A percentile compares a stretch with the other conserved stretches of the same genome.
These are phyloP conservation scores for Prunus fruticosa DNA, from an alignment of 306 rosid species.

Conservation along the genomic window DNA sequence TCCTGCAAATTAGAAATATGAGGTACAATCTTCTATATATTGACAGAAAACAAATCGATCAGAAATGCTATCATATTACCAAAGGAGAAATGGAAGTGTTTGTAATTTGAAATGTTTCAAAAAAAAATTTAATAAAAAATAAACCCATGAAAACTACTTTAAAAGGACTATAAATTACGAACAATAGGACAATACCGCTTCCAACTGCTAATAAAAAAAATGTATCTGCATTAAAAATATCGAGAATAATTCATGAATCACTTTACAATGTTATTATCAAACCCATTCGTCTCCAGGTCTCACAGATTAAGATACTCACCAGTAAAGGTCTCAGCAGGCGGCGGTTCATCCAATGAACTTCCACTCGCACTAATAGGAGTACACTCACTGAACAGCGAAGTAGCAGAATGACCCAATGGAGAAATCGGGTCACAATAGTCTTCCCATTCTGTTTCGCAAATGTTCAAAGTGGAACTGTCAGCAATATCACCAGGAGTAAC, in stretches of 20 bases:
- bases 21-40: not conserved
- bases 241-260: not conserved
- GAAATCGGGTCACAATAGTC: slow-evolving; percentile 58
- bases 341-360: slow-evolving; percentile 61
- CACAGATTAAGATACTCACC: slow-evolving; percentile 49
- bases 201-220: not conserved
- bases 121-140: not conserved
- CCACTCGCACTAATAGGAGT: slow-evolving; percentile 52
- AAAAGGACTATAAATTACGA: not conserved
- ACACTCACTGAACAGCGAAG: slow-evolving; percentile 58
- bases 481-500: slow-evolving; percentile 58
- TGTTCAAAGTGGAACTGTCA: slow-evolving; percentile 49
- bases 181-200: not conserved
- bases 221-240: not conserved
- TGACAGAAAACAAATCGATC: not conserved
- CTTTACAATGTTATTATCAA: slow-evolving; percentile 1
- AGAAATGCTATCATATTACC: not conserved
- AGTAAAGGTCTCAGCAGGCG: slow-evolving; percentile 38
- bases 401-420: slow-evolving; percentile 61
- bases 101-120: not conserved
- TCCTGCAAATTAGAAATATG: not conserved
- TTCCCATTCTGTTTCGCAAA: slow-evolving; percentile 58
- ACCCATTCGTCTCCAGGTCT: slow-evolving; percentile 13
- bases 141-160: not conserved
- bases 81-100: not conserved